These are phyloP conservation scores for Penicillium paxilli DNA, from an alignment of 495 filamentous ascomycete genomes.

Conservation along the genomic window DNA sequence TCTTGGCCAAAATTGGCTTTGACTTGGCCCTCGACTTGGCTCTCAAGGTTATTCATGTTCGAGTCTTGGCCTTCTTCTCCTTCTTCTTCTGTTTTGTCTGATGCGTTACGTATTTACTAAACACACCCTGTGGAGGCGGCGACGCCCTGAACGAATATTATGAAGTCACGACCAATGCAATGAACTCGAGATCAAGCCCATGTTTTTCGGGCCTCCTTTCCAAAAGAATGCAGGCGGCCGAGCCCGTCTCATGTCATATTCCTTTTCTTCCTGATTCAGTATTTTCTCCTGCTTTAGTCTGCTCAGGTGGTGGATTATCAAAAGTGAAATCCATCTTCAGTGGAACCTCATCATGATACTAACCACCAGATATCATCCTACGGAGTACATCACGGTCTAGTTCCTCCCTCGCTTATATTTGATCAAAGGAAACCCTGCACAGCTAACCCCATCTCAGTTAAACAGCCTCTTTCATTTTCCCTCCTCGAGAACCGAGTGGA, in stretches of 20 bases:
- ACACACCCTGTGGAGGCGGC: slow-evolving; percentile 16
- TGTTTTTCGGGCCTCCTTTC: background rate
- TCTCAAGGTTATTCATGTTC: background rate
- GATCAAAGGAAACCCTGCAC: background rate
- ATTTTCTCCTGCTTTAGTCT: background rate
- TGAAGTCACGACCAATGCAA: slow-evolving; percentile 16
- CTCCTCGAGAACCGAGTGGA: no score
- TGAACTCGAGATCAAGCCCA: background rate
- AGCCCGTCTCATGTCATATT: background rate
- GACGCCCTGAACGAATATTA: slow-evolving; percentile 17
- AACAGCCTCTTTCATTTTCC: no score
- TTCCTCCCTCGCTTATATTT: background rate
- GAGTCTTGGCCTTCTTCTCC: background rate
- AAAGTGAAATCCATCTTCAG: no score
- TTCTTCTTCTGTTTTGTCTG: slow-evolving; percentile 2
- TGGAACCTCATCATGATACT: no score
- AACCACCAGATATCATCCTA: no score
- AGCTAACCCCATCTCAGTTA: background rate
- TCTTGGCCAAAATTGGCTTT: background rate
- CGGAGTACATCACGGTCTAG: no score
- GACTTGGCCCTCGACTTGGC: background rate
- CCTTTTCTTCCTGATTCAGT: background rate
- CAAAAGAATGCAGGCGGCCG: background rate
- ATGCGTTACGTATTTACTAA: slow-evolving; percentile 9
- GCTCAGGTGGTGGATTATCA: no score